Conservation (phyloP, 2,329 filamentous ascomycete genomes). For the Pseudogymnoascus sp. region DNA sequence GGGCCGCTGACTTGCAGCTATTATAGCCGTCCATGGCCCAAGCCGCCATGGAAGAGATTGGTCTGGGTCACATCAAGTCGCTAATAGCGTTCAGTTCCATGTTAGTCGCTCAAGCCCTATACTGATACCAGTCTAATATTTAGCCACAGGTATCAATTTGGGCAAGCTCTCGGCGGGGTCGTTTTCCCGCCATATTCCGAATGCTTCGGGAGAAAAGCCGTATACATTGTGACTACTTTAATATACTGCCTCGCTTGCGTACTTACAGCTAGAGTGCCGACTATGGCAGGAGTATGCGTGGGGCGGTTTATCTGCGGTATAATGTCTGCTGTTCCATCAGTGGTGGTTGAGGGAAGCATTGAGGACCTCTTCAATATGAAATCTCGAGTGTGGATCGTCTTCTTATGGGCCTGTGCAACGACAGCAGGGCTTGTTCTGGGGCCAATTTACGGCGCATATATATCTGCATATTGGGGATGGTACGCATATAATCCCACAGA, state of each 20-base stretch:
- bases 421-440: slow-evolving; percentile 37
- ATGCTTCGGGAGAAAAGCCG: slow-evolving; percentile 29
- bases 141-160: slow-evolving; percentile 27
- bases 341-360: slow-evolving; percentile 39
- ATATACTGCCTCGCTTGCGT: slow-evolving; percentile 30
- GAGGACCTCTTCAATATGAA: slow-evolving; percentile 42
- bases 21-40: slow-evolving; percentile 16
- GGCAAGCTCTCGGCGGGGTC: slow-evolving; percentile 32
- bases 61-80: slow-evolving; percentile 14
- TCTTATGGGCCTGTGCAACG: slow-evolving; percentile 36
- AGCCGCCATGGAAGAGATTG: slow-evolving; percentile 13
- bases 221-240: slow-evolving; percentile 29
- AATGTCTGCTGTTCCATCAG: slow-evolving; percentile 39
- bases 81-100: slow-evolving; percentile 19
- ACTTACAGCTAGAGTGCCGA: slow-evolving; percentile 31
- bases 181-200: slow-evolving; percentile 33
- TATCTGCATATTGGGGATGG: slow-evolving; percentile 32
- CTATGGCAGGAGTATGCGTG: slow-evolving; percentile 30
- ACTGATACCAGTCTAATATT: background rate
- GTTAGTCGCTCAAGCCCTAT: slow-evolving; percentile 11
- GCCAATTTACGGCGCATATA: slow-evolving; percentile 36
- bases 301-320: slow-evolving; percentile 37
- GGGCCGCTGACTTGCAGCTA: background rate
- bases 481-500: background rate
- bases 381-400: slow-evolving; percentile 39